These are phyloP conservation scores for Picea sitchensis DNA, from an alignment of 75 land plant species.

Conservation along the genomic window DNA sequence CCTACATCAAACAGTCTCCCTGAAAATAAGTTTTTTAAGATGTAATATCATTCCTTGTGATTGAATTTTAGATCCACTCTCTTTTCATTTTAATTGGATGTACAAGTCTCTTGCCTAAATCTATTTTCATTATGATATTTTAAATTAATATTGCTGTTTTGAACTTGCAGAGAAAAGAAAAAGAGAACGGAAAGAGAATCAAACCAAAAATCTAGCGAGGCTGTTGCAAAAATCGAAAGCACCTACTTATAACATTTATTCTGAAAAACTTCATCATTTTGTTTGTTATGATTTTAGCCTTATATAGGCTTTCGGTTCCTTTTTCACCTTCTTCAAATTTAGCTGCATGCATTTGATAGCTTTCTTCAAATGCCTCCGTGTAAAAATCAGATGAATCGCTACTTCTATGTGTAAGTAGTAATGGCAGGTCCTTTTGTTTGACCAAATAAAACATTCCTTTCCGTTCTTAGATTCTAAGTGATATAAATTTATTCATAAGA, in stretches of 20 bases:
- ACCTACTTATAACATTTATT: neutral
- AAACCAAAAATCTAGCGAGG: constrained; percentile 71
- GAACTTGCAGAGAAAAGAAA: constrained; percentile 81
- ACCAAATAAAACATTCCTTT: too few relatives aligned
- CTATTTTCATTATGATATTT: neutral
- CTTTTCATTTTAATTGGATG: neutral
- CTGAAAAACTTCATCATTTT: neutral
- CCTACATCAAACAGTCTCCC: neutral
- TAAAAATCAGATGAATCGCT: neutral
- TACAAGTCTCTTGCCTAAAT: neutral
- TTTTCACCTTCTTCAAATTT: neutral
- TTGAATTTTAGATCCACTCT: neutral
- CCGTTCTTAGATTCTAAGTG: too few relatives aligned
- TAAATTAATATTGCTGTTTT: neutral
- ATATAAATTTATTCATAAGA: too few relatives aligned
- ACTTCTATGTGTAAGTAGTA: neutral
- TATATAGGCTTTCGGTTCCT: neutral
- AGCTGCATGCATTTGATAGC: neutral
- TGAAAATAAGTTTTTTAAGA: neutral
- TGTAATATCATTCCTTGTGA: neutral
- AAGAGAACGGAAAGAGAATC: constrained; percentile 75
- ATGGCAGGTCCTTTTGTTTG: too few relatives aligned
- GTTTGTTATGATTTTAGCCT: neutral
- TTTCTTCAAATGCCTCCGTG: neutral
- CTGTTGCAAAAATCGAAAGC: constrained; percentile 34